A percentile compares a stretch with the other conserved stretches of the same genome.
These are phyloP conservation scores for Lagenaria siceraria DNA, from an alignment of 306 rosid species.

Conservation along the genomic window DNA sequence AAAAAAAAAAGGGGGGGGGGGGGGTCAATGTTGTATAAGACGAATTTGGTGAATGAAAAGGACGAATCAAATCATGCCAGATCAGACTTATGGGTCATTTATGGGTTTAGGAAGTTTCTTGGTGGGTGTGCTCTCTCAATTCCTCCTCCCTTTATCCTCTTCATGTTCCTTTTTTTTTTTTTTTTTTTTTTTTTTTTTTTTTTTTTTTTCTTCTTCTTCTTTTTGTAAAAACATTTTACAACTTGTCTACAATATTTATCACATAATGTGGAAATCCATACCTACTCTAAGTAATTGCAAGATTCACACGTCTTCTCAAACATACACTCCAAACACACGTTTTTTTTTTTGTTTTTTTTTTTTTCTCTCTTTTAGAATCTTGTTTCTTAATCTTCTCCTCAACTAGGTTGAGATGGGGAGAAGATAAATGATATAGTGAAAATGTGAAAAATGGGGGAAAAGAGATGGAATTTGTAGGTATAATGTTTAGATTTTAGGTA, in stretches of 20 bases:
- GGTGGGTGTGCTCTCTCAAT: slow-evolving; percentile 30
- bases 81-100: slow-evolving; percentile 11
- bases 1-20: no score
- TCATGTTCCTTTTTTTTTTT: neutral
- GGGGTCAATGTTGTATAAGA: slow-evolving; percentile 29
- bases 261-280: neutral
- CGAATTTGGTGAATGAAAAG: slow-evolving; percentile 28
- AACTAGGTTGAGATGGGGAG: no score
- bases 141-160: neutral
- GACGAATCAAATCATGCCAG: slow-evolving; percentile 43
- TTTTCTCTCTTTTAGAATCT: neutral
- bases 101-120: slow-evolving; percentile 24
- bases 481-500: neutral
- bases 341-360: no score
- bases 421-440: neutral
- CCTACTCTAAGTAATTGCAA: neutral
- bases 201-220: neutral
- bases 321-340: neutral
- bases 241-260: neutral
- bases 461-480: neutral
- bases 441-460: neutral
- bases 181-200: neutral
- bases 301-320: neutral
- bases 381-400: no score
- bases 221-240: neutral